A percentile compares a stretch with the other conserved stretches of the same genome.
phyloP scores from a whole-genome alignment of 176 grass and related monocot species.

The Rhynchospora tenuis region DNA sequence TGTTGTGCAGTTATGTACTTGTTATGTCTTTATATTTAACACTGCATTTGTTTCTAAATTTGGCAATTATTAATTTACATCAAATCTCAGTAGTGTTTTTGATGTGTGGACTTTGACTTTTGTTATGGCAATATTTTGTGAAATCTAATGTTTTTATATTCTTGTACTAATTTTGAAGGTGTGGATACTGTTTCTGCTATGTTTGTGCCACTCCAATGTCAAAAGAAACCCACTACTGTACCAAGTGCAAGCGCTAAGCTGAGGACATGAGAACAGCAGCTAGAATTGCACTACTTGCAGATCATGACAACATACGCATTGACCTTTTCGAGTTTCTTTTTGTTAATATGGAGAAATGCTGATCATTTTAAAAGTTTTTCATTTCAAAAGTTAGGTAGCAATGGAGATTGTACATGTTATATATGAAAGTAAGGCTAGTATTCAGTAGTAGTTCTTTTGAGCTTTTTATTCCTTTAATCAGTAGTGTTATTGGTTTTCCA shows the following conservation, averaged over 20 bases:
- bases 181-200: slow-evolving; percentile 76
- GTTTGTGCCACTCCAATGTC: slow-evolving; percentile 58
- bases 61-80: too few relatives aligned
- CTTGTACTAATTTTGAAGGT: slow-evolving; percentile 32
- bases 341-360: not conserved
- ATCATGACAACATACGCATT: not conserved
- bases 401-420: not conserved
- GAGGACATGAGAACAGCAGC: not conserved
- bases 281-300: not conserved
- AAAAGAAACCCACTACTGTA: slow-evolving; percentile 38
- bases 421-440: not conserved
- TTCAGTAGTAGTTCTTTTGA: not conserved
- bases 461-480: not conserved
- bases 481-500: not conserved
- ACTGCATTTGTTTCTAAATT: too few relatives aligned
- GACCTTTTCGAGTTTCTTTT: not conserved
- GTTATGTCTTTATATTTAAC: not conserved
- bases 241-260: slow-evolving; percentile 17
- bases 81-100: too few relatives aligned
- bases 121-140: not conserved
- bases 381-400: not conserved
- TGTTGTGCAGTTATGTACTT: not conserved
- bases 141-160: not conserved
- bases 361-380: not conserved
- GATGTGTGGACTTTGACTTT: not conserved